Evolutionary conservation across 495 filamentous ascomycete genomes (phyloP), one percentile per base, ranked within the genome.

Genomic region (Chlorociboria aeruginascens): DNA sequence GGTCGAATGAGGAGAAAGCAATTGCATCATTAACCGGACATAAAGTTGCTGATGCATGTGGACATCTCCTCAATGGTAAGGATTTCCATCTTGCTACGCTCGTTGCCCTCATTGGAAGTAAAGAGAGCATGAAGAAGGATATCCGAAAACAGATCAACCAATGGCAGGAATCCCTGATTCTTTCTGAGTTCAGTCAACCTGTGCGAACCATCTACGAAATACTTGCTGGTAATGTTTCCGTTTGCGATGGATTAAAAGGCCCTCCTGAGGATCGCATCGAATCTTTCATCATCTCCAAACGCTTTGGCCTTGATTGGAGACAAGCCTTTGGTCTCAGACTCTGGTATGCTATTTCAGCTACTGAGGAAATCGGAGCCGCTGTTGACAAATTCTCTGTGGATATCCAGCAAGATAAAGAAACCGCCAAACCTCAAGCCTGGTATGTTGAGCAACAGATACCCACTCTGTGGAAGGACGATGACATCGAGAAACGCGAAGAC

Each of bases 191-290:
- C 62, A 81, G 69, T n/a, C 81, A 92, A 52, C 76, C 85, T 10
- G 76, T 94, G 32, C 81, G 93, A 28, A 83, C 89, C 4, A 66
- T 98, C 40, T 98, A 95, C 58, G 88, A 92, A 58, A 71, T 98
- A 8, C 70, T 95, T 8, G 81, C 86, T 31, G 92, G 93, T 43
- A 92, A 95, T 52, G 76, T 85, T 25, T 80, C 84, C 48, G 74
- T 79, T 34, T 86, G 84, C 47, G 78, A 88, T 35, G 90, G 92
- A 16, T 80, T 82, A 49, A 77, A 73, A 46, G 78, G 77, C 43
- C 77, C 72, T 7, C 70, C 76, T 1, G 92, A 98, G 61, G 83
- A 95, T 63, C 76, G 82, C 40, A 74, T 81, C 7, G 73, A 74
- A 12, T 79, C 78, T 0, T 95, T 97, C 53, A 70, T 76, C 33